Base-by-base conservation (phyloP, 2,329 filamentous ascomycete species). In the Eutypa lata region DNA sequence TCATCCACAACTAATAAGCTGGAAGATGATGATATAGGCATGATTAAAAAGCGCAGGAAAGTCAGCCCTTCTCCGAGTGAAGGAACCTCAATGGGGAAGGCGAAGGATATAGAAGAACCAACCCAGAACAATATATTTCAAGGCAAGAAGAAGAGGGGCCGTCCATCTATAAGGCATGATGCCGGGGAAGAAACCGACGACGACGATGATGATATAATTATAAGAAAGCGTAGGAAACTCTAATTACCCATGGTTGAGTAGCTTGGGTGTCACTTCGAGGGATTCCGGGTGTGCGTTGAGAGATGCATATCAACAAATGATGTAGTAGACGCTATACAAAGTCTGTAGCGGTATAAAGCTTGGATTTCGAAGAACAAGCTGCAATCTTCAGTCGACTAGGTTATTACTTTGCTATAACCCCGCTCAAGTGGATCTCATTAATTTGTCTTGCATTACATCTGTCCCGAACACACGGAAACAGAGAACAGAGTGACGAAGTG, bases 271-370 rank as follows among this genome's bases (percentile, higher is more conserved):
- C 6, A 53, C 28, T 18, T 57, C 58, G 18, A 59, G 57, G 21
- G 58, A 54, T 33, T 59, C 58, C 4, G 54, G 54, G 11, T 59
- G 18, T 60, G 56, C 7, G 57, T 58, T 51, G 51, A 60, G 22
- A 60, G 52, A 52, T 57, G 54, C 57, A 59, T 60, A 8, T 54
- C 40, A 48, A 52, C 37, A 18, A 4, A 2, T 24, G 48, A 44
- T 50, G 33, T 51, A 16, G n/a, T 18, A 22, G 33, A 6, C 26
- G 35, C 24, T 37, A 35, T 10, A 31, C 22, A 19, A 3, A 40
- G 44, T n/a, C 43, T 19, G n/a, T 10, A 14, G n/a, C n/a, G 35
- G 35, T 14, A 6, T 5, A 38, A 4, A 18, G 13, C 6, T 14
- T 7, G 35, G 35, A 7, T 38, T 16, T 35, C 14, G 31, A 7